These are phyloP conservation scores for Cokeromyces recurvatus DNA, from an alignment of 371 early-diverging fungal genomes.

Conservation along the genomic window DNA sequence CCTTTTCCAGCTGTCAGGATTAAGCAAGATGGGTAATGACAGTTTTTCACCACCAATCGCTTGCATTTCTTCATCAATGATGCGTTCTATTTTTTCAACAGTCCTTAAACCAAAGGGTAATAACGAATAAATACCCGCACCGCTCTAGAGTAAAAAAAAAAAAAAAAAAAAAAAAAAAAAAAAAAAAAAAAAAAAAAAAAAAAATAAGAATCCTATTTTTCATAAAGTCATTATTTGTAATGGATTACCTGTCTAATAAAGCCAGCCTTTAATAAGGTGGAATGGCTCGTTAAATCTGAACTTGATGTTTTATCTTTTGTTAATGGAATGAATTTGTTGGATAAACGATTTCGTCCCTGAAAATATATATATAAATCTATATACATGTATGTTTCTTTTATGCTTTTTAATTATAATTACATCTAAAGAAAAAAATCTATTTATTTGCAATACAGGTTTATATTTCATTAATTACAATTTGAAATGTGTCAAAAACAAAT, in stretches of 20 bases:
- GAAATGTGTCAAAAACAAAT: too few relatives aligned
- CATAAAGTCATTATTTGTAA: neutral
- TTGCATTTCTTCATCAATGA: slow-evolving; percentile 81
- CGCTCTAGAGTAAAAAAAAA: too few relatives aligned
- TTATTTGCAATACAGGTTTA: too few relatives aligned
- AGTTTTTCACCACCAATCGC: slow-evolving; percentile 73
- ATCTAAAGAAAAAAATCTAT: too few relatives aligned
- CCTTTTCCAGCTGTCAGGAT: slow-evolving; percentile 69
- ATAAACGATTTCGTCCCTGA: slow-evolving; percentile 44
- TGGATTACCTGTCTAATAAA: slow-evolving; percentile 48
- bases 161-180: neutral
- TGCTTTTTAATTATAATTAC: too few relatives aligned
- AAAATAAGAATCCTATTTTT: neutral
- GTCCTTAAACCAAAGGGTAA: slow-evolving; percentile 77
- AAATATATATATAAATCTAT: neutral
- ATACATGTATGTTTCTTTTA: too few relatives aligned
- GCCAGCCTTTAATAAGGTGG: slow-evolving; percentile 29
- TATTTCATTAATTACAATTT: too few relatives aligned
- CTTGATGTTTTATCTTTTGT: slow-evolving; percentile 15
- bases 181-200: neutral
- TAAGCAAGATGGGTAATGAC: slow-evolving; percentile 64
- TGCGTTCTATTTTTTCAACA: slow-evolving; percentile 65
- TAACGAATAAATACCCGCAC: slow-evolving; percentile 78
- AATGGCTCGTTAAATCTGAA: slow-evolving; percentile 11
- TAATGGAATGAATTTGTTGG: slow-evolving; percentile 32